Evolutionary conservation across 2,329 filamentous ascomycete genomes (phyloP), one percentile per base, ranked within the genome.

Genomic region (Gremmenia infestans): DNA sequence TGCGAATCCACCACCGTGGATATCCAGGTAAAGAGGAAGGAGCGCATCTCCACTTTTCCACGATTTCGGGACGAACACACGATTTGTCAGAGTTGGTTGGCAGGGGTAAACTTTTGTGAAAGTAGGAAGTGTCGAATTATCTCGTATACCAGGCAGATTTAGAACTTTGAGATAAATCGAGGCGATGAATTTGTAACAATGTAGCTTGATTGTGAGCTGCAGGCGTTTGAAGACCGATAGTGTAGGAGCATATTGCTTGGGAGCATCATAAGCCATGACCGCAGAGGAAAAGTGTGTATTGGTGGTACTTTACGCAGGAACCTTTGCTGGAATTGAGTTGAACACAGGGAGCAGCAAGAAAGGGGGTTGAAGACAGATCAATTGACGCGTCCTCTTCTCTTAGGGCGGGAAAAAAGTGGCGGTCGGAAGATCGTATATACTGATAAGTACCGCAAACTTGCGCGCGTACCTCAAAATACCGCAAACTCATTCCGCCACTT

Each of bases 1-100:
- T 15, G 72, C 72, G 64, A 79, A 81, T 36, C 77, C 78, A 51
- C 79, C 78, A 53, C 79, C 79, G 61, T 82, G 80, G 60, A 81
- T 73, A 54, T 76, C 73, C 42, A 82, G 68, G 50, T 80, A 71
- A 1, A 76, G 69, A 0, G 78, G 77, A 5, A 65, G 52, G 8
- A 50, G 52, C 5, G 45, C 47, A 53, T 62, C 60, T 15, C 55
- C 61, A 25, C 52, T 53, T 40, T 65, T 63, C 8, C 59, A 63
- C 11, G 54, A 59, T 37, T 59, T 59, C 8, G 63, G 63, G 48
- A 73, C 71, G 68, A 77, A 79, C 56, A 78, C 65, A 4, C 70
- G 67, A 22, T 65, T 63, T 19, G 62, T 51, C 12, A 70, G 64
- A 4, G 58, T 60, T 9, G 62, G 61, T 42, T 50, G 62, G 36